phyloP scores from a whole-genome alignment of 2,329 filamentous ascomycete species.

The Sporothrix dimorphospora region DNA sequence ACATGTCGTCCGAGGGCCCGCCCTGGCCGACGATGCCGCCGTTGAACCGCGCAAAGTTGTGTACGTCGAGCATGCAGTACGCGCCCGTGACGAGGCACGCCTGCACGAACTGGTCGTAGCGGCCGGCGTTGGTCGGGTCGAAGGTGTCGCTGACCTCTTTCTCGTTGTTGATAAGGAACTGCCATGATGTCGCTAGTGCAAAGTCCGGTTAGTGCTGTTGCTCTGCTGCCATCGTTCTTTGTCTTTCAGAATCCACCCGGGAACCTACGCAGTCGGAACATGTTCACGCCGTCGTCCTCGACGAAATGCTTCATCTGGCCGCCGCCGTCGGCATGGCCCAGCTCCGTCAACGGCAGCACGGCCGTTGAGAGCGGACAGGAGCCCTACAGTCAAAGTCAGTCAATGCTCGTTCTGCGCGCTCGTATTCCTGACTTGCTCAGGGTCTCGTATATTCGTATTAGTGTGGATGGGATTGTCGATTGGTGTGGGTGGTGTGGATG shows the following conservation, averaged over 20 bases:
- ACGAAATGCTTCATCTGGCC: slow-evolving; percentile 61
- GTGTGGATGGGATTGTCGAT: background rate
- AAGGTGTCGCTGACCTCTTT: slow-evolving; percentile 50
- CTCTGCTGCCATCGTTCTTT: no score
- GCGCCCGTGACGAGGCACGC: slow-evolving; percentile 53
- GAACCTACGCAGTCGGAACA: slow-evolving; percentile 53
- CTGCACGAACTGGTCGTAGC: slow-evolving; percentile 55
- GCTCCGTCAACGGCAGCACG: slow-evolving; percentile 39
- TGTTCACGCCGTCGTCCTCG: slow-evolving; percentile 56
- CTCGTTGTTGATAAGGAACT: slow-evolving; percentile 52
- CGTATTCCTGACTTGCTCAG: slow-evolving; percentile 4
- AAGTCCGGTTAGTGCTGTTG: background rate
- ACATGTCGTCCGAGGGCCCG: slow-evolving; percentile 64
- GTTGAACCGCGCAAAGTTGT: slow-evolving; percentile 65
- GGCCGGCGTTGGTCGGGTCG: slow-evolving; percentile 45
- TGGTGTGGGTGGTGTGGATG: background rate
- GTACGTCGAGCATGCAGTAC: slow-evolving; percentile 54
- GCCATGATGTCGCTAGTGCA: slow-evolving; percentile 50
- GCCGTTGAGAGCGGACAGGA: slow-evolving; percentile 41
- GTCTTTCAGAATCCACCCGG: no score
- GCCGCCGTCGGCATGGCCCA: slow-evolving; percentile 42
- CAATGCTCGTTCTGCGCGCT: background rate
- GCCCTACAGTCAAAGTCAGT: slow-evolving; percentile 36
- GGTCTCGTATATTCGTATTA: slow-evolving; percentile 19
- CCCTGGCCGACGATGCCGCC: slow-evolving; percentile 67